These are phyloP conservation scores for Alternaria arborescens DNA, from an alignment of 2,329 filamentous ascomycete genomes.

Conservation along the genomic window DNA sequence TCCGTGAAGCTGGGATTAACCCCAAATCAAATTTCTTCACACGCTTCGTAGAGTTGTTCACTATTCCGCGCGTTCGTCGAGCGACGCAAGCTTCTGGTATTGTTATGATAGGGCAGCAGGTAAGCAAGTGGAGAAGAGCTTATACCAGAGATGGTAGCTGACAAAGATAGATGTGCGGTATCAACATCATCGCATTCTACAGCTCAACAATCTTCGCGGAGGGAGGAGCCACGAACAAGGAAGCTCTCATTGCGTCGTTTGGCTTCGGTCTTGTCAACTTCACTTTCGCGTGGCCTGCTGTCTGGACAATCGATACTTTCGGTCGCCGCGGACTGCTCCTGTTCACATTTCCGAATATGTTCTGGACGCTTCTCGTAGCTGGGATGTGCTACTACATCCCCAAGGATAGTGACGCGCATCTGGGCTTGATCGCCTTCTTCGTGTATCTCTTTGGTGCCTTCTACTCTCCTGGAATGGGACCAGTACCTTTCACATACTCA, in stretches of 20 bases:
- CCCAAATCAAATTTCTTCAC: conserved; percentile 51
- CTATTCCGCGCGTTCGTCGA: conserved; percentile 72
- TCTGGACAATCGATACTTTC: conserved; percentile 63
- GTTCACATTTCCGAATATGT: conserved; percentile 62
- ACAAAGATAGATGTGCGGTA: conserved; percentile 58
- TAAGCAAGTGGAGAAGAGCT: not conserved
- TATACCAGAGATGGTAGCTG: not conserved
- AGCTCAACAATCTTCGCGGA: conserved; percentile 60
- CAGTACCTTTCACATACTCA: conserved; percentile 56
- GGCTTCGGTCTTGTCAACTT: conserved; percentile 69
- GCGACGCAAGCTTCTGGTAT: conserved; percentile 79
- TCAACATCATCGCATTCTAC: conserved; percentile 62
- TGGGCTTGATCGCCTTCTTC: conserved; percentile 64
- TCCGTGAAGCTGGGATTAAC: conserved; percentile 44
- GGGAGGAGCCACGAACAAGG: conserved; percentile 54
- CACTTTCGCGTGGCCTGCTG: conserved; percentile 65
- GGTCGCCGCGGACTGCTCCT: conserved; percentile 62
- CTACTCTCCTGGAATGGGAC: conserved; percentile 53
- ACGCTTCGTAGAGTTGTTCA: conserved; percentile 66
- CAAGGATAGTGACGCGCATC: conserved; percentile 49
- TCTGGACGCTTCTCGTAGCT: conserved; percentile 57
- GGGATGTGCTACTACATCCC: conserved; percentile 64
- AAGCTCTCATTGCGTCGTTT: conserved; percentile 63
- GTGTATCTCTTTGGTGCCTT: conserved; percentile 64
- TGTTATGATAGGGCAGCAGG: conserved; percentile 76